phyloP scores from a whole-genome alignment of 75 land plant genomes.

The Isoetes taiwanensis region DNA sequence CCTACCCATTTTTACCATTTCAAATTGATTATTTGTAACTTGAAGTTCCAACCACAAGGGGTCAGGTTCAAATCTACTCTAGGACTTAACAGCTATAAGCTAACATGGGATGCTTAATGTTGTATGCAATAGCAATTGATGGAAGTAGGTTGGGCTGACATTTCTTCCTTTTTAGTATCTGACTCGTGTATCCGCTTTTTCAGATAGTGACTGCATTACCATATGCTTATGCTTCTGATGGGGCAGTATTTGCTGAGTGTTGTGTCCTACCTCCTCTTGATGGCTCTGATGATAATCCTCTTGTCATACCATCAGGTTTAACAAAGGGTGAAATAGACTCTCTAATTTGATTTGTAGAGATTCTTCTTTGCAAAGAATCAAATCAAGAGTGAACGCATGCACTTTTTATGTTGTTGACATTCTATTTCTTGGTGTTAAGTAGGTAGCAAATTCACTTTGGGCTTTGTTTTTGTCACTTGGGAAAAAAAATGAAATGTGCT shows the following conservation, averaged over 20 bases:
- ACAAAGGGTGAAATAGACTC: constrained; percentile 31
- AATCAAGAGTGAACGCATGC: no score
- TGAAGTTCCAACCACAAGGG: no score
- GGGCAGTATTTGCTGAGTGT: constrained; percentile 25
- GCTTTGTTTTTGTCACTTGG: no score
- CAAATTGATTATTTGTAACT: neutral
- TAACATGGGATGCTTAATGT: neutral
- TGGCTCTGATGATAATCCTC: constrained; percentile 12
- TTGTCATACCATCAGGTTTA: constrained; percentile 22
- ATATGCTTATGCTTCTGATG: constrained; percentile 37
- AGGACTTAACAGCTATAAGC: no score
- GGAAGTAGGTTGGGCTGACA: neutral
- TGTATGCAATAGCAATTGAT: neutral
- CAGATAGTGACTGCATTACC: constrained; percentile 38
- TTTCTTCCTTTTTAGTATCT: neutral
- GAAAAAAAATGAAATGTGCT: no score
- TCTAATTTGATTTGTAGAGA: constrained; percentile 27
- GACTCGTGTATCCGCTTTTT: neutral
- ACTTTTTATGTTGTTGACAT: no score
- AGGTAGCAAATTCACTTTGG: no score
- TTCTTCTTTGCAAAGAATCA: no score
- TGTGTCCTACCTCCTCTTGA: constrained; percentile 31
- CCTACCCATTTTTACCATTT: neutral
- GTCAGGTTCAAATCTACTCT: neutral
- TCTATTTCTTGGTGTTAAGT: no score